A percentile compares a stretch with the other conserved stretches of the same genome.
These are phyloP conservation scores for Sarcomyxa edulis DNA, from an alignment of 768 basidiomycete species.

Conservation along the genomic window DNA sequence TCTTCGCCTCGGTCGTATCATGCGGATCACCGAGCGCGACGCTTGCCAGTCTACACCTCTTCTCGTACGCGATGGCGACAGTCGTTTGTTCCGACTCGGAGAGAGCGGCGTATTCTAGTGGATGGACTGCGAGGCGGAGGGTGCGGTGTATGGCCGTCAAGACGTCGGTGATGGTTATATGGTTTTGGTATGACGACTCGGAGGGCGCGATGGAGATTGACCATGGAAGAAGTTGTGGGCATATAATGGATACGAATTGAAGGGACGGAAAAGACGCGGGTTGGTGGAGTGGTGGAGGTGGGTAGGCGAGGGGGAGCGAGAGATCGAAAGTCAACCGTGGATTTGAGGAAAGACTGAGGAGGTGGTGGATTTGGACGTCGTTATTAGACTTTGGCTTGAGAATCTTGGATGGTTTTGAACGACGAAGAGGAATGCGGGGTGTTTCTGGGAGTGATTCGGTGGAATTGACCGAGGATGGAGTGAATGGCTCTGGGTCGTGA, in stretches of 20 bases:
- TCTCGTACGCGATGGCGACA: conserved; percentile 38
- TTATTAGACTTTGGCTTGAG: conserved; percentile 15
- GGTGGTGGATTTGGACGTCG: conserved; percentile 35
- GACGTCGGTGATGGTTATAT: conserved; percentile 30
- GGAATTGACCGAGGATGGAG: conserved; percentile 32
- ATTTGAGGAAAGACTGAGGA: conserved; percentile 33
- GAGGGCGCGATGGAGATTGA: too few relatives aligned
- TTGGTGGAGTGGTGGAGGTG: too few relatives aligned
- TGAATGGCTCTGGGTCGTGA: too few relatives aligned
- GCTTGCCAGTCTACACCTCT: conserved; percentile 33
- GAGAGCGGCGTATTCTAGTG: conserved; percentile 41
- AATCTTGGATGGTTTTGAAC: conserved; percentile 25
- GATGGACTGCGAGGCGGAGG: conserved; percentile 35
- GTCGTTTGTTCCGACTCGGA: too few relatives aligned
- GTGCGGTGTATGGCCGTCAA: conserved; percentile 37
- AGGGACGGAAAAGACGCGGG: too few relatives aligned
- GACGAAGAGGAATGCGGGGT: conserved; percentile 22
- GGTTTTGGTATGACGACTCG: too few relatives aligned
- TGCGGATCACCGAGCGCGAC: conserved; percentile 23
- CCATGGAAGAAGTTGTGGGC: too few relatives aligned
- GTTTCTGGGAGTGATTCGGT: conserved; percentile 31
- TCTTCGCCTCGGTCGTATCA: conserved; percentile 31
- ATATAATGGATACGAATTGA: too few relatives aligned
- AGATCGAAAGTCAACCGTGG: conserved; percentile 34
- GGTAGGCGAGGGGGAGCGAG: too few relatives aligned